A percentile compares a stretch with the other conserved stretches of the same genome.
Evolutionary conservation across 2,329 filamentous ascomycete species (phyloP).

Genomic region (Paraphaeosphaeria minitans): DNA sequence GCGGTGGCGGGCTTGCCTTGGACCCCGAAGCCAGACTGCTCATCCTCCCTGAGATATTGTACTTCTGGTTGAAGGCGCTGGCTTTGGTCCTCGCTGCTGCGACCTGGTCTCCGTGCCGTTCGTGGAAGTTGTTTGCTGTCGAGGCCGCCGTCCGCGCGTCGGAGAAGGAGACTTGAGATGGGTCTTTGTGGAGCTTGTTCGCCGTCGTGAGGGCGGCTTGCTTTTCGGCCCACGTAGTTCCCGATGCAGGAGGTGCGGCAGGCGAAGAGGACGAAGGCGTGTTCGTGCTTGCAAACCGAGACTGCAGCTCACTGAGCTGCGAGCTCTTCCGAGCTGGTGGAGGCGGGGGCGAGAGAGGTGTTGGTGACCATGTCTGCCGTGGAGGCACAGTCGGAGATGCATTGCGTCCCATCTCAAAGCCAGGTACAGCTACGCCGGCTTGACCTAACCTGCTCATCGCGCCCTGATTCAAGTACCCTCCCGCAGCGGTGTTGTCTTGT

Average conservation of each 20-base stretch:
- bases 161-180: constrained; percentile 63
- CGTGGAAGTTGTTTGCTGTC: constrained; percentile 71
- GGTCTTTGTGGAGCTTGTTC: constrained; percentile 63
- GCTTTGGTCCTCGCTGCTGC: constrained; percentile 64
- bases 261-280: constrained; percentile 31
- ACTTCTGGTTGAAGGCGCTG: constrained; percentile 65
- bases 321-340: constrained; percentile 31
- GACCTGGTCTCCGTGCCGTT: constrained; percentile 72
- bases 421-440: constrained; percentile 79
- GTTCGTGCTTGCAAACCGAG: constrained; percentile 60
- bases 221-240: constrained; percentile 68
- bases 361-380: constrained; percentile 33
- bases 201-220: constrained; percentile 67
- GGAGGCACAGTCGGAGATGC: constrained; percentile 40
- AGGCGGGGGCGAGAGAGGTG: constrained; percentile 33
- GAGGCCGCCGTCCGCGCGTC: constrained; percentile 64
- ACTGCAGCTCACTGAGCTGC: constrained; percentile 70
- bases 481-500: constrained; percentile 34
- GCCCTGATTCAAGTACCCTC: constrained; percentile 58
- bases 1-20: constrained; percentile 29
- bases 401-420: constrained; percentile 69
- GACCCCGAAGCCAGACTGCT: constrained; percentile 47
- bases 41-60: constrained; percentile 59
- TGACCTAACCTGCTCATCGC: constrained; percentile 70
- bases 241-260: constrained; percentile 46